These are phyloP conservation scores for Peronosclerospora sorghi DNA, from an alignment of 352 stramenopile genomes.

Conservation along the genomic window DNA sequence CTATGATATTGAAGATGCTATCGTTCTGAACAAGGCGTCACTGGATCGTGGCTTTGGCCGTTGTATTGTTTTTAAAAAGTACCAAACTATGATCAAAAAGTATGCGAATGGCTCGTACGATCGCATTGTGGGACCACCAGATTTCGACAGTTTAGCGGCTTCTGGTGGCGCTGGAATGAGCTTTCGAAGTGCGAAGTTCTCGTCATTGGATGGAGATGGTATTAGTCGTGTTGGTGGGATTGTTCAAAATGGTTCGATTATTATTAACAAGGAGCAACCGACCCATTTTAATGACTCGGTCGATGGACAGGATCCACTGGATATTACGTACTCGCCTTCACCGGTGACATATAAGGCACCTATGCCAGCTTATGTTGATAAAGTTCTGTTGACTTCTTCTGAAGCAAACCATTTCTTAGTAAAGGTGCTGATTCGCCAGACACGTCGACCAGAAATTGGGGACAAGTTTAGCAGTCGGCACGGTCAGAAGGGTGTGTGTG, in stretches of 20 bases:
- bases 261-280: conserved; percentile 98
- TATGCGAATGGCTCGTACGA: conserved; percentile 96
- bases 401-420: conserved; percentile 97
- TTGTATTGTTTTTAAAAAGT: conserved; percentile 98
- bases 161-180: conserved; percentile 34
- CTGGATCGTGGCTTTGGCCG: conserved; percentile 96
- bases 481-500: conserved; percentile 99
- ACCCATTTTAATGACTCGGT: conserved; percentile 88
- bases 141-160: conserved; percentile 73
- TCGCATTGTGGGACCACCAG: conserved; percentile 87
- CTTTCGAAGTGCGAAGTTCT: conserved; percentile 87
- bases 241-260: conserved; percentile 90
- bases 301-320: conserved; percentile 56
- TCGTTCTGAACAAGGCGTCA: conserved; percentile 98
- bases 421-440: conserved; percentile 95
- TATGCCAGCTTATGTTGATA: conserved; percentile 95
- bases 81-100: conserved; percentile 94
- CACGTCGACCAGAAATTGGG: conserved; percentile 95
- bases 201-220: conserved; percentile 93
- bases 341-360: conserved; percentile 93
- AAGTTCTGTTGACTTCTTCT: conserved; percentile 97
- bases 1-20: conserved; percentile 99
- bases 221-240: conserved; percentile 84
- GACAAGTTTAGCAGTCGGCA: conserved; percentile 99
- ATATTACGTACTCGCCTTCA: conserved; percentile 74